phyloP scores from a whole-genome alignment of 768 basidiomycete genomes.

The Panaeolus papilionaceus region DNA sequence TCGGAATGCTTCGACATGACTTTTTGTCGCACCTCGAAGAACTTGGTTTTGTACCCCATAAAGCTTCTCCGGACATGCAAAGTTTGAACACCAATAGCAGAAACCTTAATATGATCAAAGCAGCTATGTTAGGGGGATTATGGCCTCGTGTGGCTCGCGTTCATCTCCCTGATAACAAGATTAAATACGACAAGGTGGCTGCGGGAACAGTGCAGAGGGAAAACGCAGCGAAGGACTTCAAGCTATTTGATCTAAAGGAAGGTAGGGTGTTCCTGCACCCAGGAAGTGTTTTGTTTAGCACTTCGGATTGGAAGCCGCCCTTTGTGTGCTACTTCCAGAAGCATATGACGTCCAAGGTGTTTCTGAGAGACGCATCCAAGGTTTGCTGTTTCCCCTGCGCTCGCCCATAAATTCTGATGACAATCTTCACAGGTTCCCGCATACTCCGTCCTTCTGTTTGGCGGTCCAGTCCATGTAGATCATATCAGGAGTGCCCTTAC shows the following conservation, averaged over 20 bases:
- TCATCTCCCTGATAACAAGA: constrained; percentile 70
- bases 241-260: constrained; percentile 73
- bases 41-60: constrained; percentile 69
- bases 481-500: constrained; percentile 82
- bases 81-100: constrained; percentile 68
- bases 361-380: constrained; percentile 87
- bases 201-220: constrained; percentile 86
- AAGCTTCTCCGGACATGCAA: constrained; percentile 50
- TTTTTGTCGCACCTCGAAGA: constrained; percentile 73
- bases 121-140: constrained; percentile 83
- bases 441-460: constrained; percentile 87
- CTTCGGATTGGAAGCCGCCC: constrained; percentile 74
- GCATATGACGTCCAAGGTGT: constrained; percentile 82
- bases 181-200: constrained; percentile 87
- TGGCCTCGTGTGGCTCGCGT: constrained; percentile 87
- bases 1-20: constrained; percentile 78
- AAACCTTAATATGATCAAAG: constrained; percentile 81
- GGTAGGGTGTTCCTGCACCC: constrained; percentile 85
- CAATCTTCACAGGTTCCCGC: constrained; percentile 67
- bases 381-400: constrained; percentile 42
- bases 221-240: constrained; percentile 84
- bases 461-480: constrained; percentile 79
- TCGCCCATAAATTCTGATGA: neutral
- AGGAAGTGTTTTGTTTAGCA: constrained; percentile 77
- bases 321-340: constrained; percentile 88